Conservation (phyloP, 1,284 basidiomycete genomes). For the Tylopilus sp. region DNA sequence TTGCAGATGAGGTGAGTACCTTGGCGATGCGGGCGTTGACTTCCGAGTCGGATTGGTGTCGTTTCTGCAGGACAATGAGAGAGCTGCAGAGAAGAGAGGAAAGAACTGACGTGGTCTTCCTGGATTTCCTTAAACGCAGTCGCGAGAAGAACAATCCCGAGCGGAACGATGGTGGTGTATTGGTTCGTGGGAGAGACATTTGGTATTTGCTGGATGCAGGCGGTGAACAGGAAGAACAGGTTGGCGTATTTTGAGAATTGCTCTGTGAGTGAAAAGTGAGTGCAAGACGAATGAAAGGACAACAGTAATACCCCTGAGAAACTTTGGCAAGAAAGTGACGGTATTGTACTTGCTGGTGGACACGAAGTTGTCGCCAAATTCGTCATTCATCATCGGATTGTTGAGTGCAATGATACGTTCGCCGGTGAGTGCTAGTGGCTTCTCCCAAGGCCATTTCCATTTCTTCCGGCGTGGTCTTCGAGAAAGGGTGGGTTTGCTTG, state of each 20-base stretch:
- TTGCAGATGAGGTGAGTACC: constrained; percentile 74
- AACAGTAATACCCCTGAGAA: constrained; percentile 79
- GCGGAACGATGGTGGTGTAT: constrained; percentile 96
- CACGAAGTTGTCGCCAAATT: constrained; percentile 88
- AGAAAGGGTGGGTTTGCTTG: constrained; percentile 22
- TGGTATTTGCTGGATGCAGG: constrained; percentile 98
- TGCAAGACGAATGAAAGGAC: background rate
- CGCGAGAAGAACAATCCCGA: constrained; percentile 90
- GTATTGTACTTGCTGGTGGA: constrained; percentile 97
- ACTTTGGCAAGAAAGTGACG: constrained; percentile 93
- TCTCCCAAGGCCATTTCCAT: constrained; percentile 87
- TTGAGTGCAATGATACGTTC: constrained; percentile 85
- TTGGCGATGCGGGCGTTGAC: constrained; percentile 89
- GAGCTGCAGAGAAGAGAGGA: background rate
- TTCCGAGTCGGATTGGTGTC: constrained; percentile 94
- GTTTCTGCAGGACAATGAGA: constrained; percentile 71
- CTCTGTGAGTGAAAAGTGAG: constrained; percentile 61
- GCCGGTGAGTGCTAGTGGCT: constrained; percentile 66
- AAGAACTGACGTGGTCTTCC: constrained; percentile 82
- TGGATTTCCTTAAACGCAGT: constrained; percentile 98
- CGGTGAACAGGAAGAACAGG: constrained; percentile 98
- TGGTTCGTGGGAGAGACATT: constrained; percentile 96
- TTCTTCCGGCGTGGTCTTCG: constrained; percentile 29
- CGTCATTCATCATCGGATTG: constrained; percentile 67
- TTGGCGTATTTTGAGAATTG: constrained; percentile 99